These are phyloP conservation scores for Backusella westeae DNA, from an alignment of 192 early-diverging fungal genomes.

Conservation along the genomic window DNA sequence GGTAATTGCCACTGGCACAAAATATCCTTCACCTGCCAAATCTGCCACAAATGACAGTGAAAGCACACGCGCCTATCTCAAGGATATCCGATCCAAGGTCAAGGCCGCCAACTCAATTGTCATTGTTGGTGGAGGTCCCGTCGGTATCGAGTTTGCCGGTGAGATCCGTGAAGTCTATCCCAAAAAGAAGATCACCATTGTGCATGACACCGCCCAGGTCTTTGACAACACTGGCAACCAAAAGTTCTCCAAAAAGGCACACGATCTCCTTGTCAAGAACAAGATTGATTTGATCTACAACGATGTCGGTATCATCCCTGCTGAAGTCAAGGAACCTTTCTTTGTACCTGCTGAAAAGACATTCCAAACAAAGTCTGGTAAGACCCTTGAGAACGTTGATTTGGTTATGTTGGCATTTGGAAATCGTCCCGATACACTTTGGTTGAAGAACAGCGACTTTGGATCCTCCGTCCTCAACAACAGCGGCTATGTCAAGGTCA, in stretches of 20 bases:
- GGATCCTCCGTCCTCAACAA: not conserved
- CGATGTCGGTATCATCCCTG: constrained; percentile 11
- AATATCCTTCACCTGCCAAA: constrained; percentile 44
- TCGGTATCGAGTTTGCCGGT: constrained; percentile 59
- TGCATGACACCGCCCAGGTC: constrained; percentile 35
- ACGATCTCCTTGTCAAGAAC: constrained; percentile 3
- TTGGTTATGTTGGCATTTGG: constrained; percentile 33
- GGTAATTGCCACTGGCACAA: constrained; percentile 52
- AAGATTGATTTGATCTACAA: constrained; percentile 27
- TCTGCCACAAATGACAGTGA: constrained; percentile 34
- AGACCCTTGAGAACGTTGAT: constrained; percentile 22
- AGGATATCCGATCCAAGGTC: constrained; percentile 35
- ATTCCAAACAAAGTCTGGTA: constrained; percentile 25
- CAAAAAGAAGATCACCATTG: constrained; percentile 45
- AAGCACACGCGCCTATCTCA: constrained; percentile 35
- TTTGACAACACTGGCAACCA: constrained; percentile 32
- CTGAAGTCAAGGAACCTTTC: not conserved
- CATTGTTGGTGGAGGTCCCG: constrained; percentile 61
- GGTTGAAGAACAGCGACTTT: constrained; percentile 8
- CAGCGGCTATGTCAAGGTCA: constrained; percentile 22
- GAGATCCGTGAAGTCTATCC: constrained; percentile 45
- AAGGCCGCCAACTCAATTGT: constrained; percentile 43
- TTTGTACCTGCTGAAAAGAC: not conserved
- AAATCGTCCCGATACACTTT: constrained; percentile 13
- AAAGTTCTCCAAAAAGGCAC: not conserved